These are phyloP conservation scores for Mrakia hoshinonis DNA, from an alignment of 768 basidiomycete genomes.

Conservation along the genomic window DNA sequence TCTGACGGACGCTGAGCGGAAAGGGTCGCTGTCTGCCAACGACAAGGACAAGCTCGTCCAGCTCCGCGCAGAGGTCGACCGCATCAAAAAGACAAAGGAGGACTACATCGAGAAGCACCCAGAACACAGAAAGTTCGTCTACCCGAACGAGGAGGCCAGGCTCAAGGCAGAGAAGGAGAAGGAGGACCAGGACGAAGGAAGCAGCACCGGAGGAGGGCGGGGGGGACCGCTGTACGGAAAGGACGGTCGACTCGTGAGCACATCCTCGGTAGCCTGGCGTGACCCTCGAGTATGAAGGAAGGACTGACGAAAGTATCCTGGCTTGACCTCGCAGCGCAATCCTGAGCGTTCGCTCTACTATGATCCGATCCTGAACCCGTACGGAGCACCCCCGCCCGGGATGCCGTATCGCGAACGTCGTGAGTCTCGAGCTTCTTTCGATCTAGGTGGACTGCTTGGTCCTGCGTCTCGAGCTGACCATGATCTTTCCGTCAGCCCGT, in stretches of 20 bases:
- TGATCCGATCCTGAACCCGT: constrained; percentile 86
- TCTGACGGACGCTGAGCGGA: constrained; percentile 33
- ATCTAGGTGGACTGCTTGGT: not conserved
- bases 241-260: constrained; percentile 57
- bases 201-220: constrained; percentile 8
- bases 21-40: constrained; percentile 36
- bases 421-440: constrained; percentile 43
- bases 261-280: not conserved
- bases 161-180: constrained; percentile 41
- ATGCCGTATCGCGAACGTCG: constrained; percentile 90
- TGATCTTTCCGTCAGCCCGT: not conserved
- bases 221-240: constrained; percentile 55
- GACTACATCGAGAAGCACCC: constrained; percentile 90
- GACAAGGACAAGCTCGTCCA: constrained; percentile 61
- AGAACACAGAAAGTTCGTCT: constrained; percentile 79
- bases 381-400: constrained; percentile 85
- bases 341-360: constrained; percentile 73
- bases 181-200: constrained; percentile 42
- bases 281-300: not conserved
- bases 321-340: constrained; percentile 46
- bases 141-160: constrained; percentile 39
- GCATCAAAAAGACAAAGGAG: constrained; percentile 76
- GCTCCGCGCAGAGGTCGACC: constrained; percentile 67
- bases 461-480: not conserved
- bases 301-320: too few species aligned